A percentile compares a stretch with the other conserved stretches of the same genome.
phyloP scores from a whole-genome alignment of 2,329 filamentous ascomycete genomes.

The Helotiales sp. region DNA sequence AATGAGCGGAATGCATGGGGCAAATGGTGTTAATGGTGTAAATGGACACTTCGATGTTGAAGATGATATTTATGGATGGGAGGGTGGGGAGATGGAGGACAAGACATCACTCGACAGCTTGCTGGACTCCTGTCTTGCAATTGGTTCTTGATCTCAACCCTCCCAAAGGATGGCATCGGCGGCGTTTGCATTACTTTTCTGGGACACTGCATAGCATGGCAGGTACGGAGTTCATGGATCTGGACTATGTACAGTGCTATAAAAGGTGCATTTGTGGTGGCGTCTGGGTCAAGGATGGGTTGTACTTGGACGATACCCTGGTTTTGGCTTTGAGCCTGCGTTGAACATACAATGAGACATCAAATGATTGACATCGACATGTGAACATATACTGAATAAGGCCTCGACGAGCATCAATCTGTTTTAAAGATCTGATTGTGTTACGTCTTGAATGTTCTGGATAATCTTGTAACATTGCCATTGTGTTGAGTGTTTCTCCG shows the following conservation, averaged over 20 bases:
- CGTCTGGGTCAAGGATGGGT: slow-evolving; percentile 26
- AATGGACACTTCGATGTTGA: slow-evolving; percentile 60
- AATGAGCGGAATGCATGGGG: slow-evolving; percentile 43
- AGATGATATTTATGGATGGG: slow-evolving; percentile 66
- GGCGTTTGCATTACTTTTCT: slow-evolving; percentile 33
- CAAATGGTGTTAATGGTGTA: slow-evolving; percentile 52
- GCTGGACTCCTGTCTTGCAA: slow-evolving; percentile 48
- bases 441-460: not conserved
- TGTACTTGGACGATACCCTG: slow-evolving; percentile 40
- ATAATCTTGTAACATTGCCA: not conserved
- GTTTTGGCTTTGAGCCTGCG: not conserved
- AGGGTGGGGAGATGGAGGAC: slow-evolving; percentile 60
- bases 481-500: not conserved
- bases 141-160: slow-evolving; percentile 31
- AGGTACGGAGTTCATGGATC: slow-evolving; percentile 22
- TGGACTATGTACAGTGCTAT: slow-evolving; percentile 24
- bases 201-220: slow-evolving; percentile 32
- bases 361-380: not conserved
- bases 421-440: not conserved
- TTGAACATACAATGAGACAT: slow-evolving; percentile 6
- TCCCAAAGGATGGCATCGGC: slow-evolving; percentile 14
- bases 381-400: not conserved
- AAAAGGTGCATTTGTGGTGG: slow-evolving; percentile 29
- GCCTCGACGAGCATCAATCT: not conserved
- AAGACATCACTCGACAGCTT: slow-evolving; percentile 59